These are phyloP conservation scores for Globisporangium ultimum DNA, from an alignment of 352 stramenopile species.

Conservation along the genomic window DNA sequence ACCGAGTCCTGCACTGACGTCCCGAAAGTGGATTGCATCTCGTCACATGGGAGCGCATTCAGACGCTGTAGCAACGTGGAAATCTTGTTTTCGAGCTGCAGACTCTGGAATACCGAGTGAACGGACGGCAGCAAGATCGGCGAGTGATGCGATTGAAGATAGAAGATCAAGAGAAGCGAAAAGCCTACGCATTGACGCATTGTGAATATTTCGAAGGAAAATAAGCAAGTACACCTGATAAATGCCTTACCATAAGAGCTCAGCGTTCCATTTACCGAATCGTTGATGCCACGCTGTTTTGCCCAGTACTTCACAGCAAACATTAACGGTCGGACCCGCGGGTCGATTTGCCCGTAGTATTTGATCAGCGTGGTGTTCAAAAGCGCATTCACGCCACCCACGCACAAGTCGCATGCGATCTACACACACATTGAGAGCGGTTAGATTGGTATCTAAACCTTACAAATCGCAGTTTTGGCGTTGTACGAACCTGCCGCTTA, in stretches of 20 bases:
- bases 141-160: constrained; percentile 84
- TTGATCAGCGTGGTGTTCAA: constrained; percentile 82
- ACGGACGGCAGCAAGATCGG: constrained; percentile 50
- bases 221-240: not conserved
- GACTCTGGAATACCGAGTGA: constrained; percentile 39
- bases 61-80: constrained; percentile 71
- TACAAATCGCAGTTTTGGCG: no score
- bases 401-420: constrained; percentile 69
- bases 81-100: constrained; percentile 91
- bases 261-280: constrained; percentile 94
- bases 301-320: constrained; percentile 98
- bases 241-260: constrained; percentile 91
- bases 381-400: constrained; percentile 65
- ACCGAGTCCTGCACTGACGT: constrained; percentile 80
- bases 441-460: no score
- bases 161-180: constrained; percentile 96
- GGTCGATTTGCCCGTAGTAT: constrained; percentile 65
- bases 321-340: constrained; percentile 87
- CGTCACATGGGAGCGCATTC: constrained; percentile 50
- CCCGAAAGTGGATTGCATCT: constrained; percentile 48
- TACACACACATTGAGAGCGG: constrained; percentile 8
- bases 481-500: constrained; percentile 31
- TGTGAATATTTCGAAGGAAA: not conserved
- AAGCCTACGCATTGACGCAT: constrained; percentile 60
- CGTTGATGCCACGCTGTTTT: constrained; percentile 96